Evolutionary conservation across 2,329 filamentous ascomycete genomes (phyloP).

Genomic region (Ophiostoma angusticollis): DNA sequence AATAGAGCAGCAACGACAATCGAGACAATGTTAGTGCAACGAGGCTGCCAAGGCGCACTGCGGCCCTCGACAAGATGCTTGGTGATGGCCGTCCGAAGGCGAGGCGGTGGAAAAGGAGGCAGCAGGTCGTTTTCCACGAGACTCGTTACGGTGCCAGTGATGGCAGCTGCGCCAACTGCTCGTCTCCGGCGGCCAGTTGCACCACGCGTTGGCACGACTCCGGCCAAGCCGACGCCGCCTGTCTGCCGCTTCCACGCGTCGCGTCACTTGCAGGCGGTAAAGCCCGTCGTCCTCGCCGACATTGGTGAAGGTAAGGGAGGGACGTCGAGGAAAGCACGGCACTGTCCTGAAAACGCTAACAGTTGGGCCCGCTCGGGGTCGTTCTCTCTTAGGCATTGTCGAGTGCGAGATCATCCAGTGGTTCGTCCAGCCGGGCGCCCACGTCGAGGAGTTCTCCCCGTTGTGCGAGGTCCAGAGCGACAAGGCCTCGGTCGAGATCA

Average conservation of each 20-base stretch:
- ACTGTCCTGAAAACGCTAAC: background rate
- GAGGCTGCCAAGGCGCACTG: slow-evolving; percentile 33
- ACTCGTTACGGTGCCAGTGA: background rate
- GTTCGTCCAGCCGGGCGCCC: slow-evolving; percentile 93
- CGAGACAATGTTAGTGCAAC: slow-evolving; percentile 41
- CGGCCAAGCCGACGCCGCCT: background rate
- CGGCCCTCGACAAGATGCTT: slow-evolving; percentile 23
- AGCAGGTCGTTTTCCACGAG: background rate
- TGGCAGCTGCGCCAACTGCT: slow-evolving; percentile 1
- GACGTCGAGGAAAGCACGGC: background rate
- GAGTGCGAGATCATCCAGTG: slow-evolving; percentile 99
- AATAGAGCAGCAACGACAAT: background rate
- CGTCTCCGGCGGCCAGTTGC: too few species aligned
- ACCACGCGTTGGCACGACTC: background rate
- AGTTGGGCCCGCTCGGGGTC: background rate
- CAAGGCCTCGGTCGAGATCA: slow-evolving; percentile 85
- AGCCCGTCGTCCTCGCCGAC: slow-evolving; percentile 71
- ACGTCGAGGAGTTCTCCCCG: slow-evolving; percentile 95
- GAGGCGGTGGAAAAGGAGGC: background rate
- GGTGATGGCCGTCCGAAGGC: too few species aligned
- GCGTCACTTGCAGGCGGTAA: slow-evolving; percentile 42
- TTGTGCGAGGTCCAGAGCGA: slow-evolving; percentile 97
- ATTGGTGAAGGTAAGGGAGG: slow-evolving; percentile 60
- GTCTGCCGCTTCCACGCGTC: slow-evolving; percentile 39
- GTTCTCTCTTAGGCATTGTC: slow-evolving; percentile 60